Percentiles rank a stretch among this genome's conserved stretches.
Conservation (phyloP, 495 filamentous ascomycete genomes). For the Penicillium crystallinum region DNA sequence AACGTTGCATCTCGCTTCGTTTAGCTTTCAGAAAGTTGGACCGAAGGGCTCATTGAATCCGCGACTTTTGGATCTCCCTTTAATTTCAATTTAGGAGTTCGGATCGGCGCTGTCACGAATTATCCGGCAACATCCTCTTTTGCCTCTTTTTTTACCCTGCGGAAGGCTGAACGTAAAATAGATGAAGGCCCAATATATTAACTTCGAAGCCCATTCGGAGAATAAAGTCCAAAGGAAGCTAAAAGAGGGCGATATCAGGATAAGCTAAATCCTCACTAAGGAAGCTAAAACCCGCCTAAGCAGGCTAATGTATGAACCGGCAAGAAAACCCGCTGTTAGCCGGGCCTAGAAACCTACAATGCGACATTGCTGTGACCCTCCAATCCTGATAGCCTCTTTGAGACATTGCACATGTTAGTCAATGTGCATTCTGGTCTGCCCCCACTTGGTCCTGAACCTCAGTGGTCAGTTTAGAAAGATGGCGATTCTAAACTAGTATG, state of each 20-base stretch:
- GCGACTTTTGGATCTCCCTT: not conserved
- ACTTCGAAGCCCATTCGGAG: not conserved
- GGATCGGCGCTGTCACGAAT: constrained; percentile 4
- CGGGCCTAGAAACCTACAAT: constrained; percentile 28
- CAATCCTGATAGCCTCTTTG: constrained; percentile 11
- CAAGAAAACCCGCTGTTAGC: constrained; percentile 25
- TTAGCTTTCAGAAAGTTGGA: not conserved
- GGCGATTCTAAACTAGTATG: not conserved
- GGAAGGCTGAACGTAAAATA: not conserved
- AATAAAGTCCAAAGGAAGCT: not conserved
- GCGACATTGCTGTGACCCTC: constrained; percentile 21
- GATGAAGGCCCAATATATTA: not conserved
- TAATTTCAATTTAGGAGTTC: not conserved
- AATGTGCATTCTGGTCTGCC: not conserved
- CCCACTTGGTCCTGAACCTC: not conserved
- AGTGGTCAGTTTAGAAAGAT: not conserved
- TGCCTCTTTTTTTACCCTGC: not conserved
- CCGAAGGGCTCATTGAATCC: not conserved
- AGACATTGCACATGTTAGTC: constrained; percentile 14
- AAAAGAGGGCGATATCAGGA: constrained; percentile 12
- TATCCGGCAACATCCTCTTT: not conserved
- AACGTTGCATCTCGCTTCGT: not conserved
- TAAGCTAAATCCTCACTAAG: constrained; percentile 8
- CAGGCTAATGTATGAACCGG: constrained; percentile 13
- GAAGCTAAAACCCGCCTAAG: not conserved